Percentiles rank a stretch among this genome's conserved stretches.
These are phyloP conservation scores for Craspedostauros australis DNA, from an alignment of 108 stramenopile species.

Conservation along the genomic window DNA sequence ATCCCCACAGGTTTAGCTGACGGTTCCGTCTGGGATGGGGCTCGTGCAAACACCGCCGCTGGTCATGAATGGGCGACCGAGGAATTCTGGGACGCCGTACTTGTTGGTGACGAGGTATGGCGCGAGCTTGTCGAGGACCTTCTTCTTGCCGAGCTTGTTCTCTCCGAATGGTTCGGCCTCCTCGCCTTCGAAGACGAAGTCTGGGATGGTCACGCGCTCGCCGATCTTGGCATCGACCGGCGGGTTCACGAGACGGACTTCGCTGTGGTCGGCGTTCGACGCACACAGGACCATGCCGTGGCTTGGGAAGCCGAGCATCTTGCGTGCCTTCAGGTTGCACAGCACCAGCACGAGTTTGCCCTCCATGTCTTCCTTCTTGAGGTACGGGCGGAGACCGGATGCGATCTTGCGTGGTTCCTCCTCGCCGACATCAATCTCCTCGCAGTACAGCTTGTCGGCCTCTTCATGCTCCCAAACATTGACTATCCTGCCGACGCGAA, in stretches of 20 bases:
- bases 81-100: slow-evolving; percentile 78
- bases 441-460: slow-evolving; percentile 96
- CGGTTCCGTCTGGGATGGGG: slow-evolving; percentile 71
- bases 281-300: slow-evolving; percentile 99
- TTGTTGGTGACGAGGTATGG: slow-evolving; percentile 83
- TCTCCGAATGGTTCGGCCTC: slow-evolving; percentile 82
- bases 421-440: slow-evolving; percentile 98
- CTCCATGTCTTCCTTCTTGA: slow-evolving; percentile 77
- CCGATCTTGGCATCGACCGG: slow-evolving; percentile 92
- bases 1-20: too few relatives aligned
- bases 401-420: slow-evolving; percentile 87
- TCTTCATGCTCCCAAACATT: slow-evolving; percentile 95
- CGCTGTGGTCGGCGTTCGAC: slow-evolving; percentile 82
- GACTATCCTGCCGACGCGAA: slow-evolving; percentile 84
- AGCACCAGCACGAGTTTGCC: slow-evolving; percentile 89
- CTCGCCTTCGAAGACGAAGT: slow-evolving; percentile 74
- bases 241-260: slow-evolving; percentile 86
- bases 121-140: slow-evolving; percentile 93
- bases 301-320: slow-evolving; percentile 90
- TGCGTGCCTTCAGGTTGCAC: slow-evolving; percentile 96
- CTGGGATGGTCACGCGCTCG: slow-evolving; percentile 82
- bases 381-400: slow-evolving; percentile 89
- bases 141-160: slow-evolving; percentile 96
- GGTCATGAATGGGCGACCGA: slow-evolving; percentile 82
- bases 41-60: slow-evolving; percentile 85